phyloP scores from a whole-genome alignment of 2,329 filamentous ascomycete species.

The Lecanoromycetidae sp. region DNA sequence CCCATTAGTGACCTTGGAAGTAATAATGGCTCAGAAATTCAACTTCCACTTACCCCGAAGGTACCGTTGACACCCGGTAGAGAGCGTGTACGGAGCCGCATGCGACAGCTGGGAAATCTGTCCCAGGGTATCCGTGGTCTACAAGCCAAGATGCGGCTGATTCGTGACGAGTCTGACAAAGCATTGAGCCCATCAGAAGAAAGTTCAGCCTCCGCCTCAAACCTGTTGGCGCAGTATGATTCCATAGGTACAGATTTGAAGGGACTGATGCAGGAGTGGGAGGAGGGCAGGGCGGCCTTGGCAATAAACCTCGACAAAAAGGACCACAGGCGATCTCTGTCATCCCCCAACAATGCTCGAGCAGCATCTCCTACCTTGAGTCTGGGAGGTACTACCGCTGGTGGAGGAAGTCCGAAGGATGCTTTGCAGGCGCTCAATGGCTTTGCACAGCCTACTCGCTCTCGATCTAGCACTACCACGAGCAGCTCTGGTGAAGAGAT shows the following conservation, averaged over 20 bases:
- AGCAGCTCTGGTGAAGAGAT: slow-evolving; percentile 59
- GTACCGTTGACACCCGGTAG: slow-evolving; percentile 56
- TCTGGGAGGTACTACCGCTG: slow-evolving; percentile 36
- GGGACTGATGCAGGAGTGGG: slow-evolving; percentile 71
- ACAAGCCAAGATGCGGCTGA: slow-evolving; percentile 85
- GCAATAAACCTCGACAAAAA: slow-evolving; percentile 71
- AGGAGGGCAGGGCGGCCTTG: slow-evolving; percentile 71
- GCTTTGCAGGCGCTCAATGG: slow-evolving; percentile 71
- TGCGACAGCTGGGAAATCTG: slow-evolving; percentile 76
- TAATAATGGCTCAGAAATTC: slow-evolving; percentile 35
- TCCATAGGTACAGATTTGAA: slow-evolving; percentile 82
- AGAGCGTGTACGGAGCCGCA: slow-evolving; percentile 73
- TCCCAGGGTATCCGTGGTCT: slow-evolving; percentile 83
- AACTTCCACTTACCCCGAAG: slow-evolving; percentile 45
- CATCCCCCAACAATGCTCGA: slow-evolving; percentile 33
- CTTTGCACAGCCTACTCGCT: slow-evolving; percentile 41
- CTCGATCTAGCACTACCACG: slow-evolving; percentile 38
- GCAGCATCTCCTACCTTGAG: slow-evolving; percentile 35
- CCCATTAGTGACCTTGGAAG: neutral
- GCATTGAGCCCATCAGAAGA: slow-evolving; percentile 61
- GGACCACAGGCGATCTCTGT: slow-evolving; percentile 50
- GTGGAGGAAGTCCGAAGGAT: slow-evolving; percentile 49
- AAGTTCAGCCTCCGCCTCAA: slow-evolving; percentile 59
- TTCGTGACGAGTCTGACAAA: slow-evolving; percentile 78
- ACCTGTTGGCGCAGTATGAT: slow-evolving; percentile 81